These are phyloP conservation scores for Cercospora zeina DNA, from an alignment of 2,329 filamentous ascomycete genomes.

Conservation along the genomic window DNA sequence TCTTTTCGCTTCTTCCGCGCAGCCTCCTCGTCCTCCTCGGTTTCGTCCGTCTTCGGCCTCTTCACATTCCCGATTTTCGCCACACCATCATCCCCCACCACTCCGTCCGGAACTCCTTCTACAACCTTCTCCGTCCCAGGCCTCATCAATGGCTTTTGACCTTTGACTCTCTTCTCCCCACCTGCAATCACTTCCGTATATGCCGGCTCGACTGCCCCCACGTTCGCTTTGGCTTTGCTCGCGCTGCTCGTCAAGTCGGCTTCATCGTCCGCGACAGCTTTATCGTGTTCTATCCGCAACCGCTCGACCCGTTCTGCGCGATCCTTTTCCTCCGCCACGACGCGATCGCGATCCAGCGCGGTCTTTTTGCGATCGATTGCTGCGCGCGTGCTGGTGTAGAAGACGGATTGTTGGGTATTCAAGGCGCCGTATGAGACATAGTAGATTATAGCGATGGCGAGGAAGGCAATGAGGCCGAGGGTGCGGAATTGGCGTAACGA, in stretches of 20 bases:
- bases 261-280: slow-evolving; percentile 27
- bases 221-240: slow-evolving; percentile 3
- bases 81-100: slow-evolving; percentile 45
- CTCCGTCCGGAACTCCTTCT: slow-evolving; percentile 36
- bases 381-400: slow-evolving; percentile 58
- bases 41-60: slow-evolving; percentile 32
- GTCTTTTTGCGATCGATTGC: slow-evolving; percentile 54
- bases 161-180: slow-evolving; percentile 52
- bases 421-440: slow-evolving; percentile 69
- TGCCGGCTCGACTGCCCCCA: slow-evolving; percentile 5
- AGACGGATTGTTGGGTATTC: slow-evolving; percentile 54
- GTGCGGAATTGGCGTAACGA: slow-evolving; percentile 69
- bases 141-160: slow-evolving; percentile 51
- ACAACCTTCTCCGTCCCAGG: slow-evolving; percentile 40
- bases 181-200: slow-evolving; percentile 60
- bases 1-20: slow-evolving; percentile 54
- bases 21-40: slow-evolving; percentile 38
- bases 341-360: slow-evolving; percentile 36
- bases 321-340: slow-evolving; percentile 35
- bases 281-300: slow-evolving; percentile 39
- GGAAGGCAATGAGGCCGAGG: slow-evolving; percentile 63
- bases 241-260: slow-evolving; percentile 33
- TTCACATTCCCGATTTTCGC: slow-evolving; percentile 48
- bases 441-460: slow-evolving; percentile 66
- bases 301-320: slow-evolving; percentile 34